Evolutionary conservation across 1,284 basidiomycete genomes (phyloP).

Genomic region (Earliella scabrosa): DNA sequence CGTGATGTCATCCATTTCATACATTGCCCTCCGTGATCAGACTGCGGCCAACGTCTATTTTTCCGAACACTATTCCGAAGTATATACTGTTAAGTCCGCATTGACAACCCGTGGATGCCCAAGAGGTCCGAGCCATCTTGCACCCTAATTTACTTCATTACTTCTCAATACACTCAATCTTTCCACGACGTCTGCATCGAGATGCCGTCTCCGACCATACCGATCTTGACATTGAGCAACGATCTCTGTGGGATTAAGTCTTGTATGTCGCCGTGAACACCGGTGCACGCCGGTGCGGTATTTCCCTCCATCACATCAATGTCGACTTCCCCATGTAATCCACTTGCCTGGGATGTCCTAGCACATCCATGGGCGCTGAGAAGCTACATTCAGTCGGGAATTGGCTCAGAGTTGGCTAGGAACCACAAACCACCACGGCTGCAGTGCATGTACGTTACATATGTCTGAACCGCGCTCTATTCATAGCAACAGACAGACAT

Average conservation of each 20-base stretch:
- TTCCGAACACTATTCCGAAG: slow-evolving; percentile 14
- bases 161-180: background rate
- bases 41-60: background rate
- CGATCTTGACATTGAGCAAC: slow-evolving; percentile 7
- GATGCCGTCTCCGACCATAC: slow-evolving; percentile 1
- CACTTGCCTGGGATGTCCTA: slow-evolving; percentile 3
- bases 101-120: background rate
- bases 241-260: slow-evolving; percentile 3
- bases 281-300: background rate
- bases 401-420: background rate
- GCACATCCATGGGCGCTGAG: background rate
- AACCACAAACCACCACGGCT: background rate
- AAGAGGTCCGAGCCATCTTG: background rate
- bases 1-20: background rate
- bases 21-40: background rate
- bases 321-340: background rate
- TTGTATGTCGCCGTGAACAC: background rate
- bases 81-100: background rate
- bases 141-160: background rate
- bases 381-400: slow-evolving; percentile 15
- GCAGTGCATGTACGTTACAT: background rate
- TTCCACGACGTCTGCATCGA: background rate
- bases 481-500: background rate
- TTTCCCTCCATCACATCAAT: background rate
- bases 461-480: background rate